phyloP scores from a whole-genome alignment of 768 basidiomycete genomes.

The Agaricus sinodeliciosus region DNA sequence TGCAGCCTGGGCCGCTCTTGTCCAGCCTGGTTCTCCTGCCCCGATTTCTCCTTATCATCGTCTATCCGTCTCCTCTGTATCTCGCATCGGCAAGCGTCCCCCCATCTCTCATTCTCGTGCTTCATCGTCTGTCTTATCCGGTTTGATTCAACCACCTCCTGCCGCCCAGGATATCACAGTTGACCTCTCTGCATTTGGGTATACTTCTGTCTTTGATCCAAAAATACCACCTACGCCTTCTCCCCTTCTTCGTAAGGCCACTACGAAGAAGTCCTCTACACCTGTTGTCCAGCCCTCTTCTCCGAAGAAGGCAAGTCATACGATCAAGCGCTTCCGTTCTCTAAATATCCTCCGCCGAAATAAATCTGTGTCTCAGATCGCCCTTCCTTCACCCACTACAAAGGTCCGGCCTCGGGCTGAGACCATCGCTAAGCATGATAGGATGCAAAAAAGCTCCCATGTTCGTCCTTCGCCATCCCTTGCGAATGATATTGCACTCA shows the following conservation, averaged over 20 bases:
- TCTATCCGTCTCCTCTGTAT: constrained; percentile 19
- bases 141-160: constrained; percentile 37
- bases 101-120: constrained; percentile 32
- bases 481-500: constrained; percentile 57
- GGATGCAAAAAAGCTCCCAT: constrained; percentile 40
- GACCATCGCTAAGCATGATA: constrained; percentile 40
- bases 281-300: constrained; percentile 13
- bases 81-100: constrained; percentile 16
- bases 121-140: constrained; percentile 36
- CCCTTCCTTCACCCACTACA: constrained; percentile 16
- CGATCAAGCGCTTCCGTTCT: constrained; percentile 14
- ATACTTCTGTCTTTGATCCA: constrained; percentile 60
- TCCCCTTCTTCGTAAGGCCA: constrained; percentile 20
- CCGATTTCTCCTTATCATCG: constrained; percentile 33
- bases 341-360: constrained; percentile 9
- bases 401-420: constrained; percentile 5
- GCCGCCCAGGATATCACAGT: constrained; percentile 44
- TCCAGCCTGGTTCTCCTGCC: constrained; percentile 65
- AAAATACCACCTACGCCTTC: constrained; percentile 41
- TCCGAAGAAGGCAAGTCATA: constrained; percentile 12
- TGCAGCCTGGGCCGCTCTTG: constrained; percentile 53
- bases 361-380: constrained; percentile 5
- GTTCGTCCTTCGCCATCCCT: constrained; percentile 44
- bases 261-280: constrained; percentile 6
- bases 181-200: constrained; percentile 56